These are phyloP conservation scores for Cercophora sp. DNA, from an alignment of 495 filamentous ascomycete species.

Conservation along the genomic window DNA sequence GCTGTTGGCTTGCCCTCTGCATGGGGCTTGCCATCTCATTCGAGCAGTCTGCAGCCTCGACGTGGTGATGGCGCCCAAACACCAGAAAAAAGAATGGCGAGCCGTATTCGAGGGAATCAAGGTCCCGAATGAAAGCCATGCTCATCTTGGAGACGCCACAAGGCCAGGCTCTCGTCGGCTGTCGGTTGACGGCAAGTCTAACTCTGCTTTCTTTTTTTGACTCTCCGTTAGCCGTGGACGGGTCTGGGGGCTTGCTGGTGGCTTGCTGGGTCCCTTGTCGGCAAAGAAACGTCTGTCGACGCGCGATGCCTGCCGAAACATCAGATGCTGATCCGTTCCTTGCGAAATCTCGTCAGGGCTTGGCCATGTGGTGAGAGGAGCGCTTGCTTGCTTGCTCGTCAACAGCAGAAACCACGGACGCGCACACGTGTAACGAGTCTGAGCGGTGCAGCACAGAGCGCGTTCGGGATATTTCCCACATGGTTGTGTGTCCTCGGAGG, in stretches of 20 bases:
- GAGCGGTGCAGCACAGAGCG: constrained; percentile 13
- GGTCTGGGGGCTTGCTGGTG: not conserved
- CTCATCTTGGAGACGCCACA: too few species aligned
- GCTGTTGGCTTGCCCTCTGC: constrained; percentile 4
- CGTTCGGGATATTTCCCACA: constrained; percentile 14
- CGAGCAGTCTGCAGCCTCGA: not conserved
- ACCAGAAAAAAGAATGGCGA: not conserved
- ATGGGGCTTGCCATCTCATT: constrained; percentile 11
- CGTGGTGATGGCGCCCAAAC: not conserved
- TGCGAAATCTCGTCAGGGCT: not conserved
- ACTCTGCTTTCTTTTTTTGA: not conserved
- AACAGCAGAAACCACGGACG: not conserved
- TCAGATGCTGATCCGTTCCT: not conserved
- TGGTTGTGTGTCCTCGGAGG: constrained; percentile 12
- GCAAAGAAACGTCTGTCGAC: not conserved
- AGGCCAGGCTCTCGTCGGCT: too few species aligned
- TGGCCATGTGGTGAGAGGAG: not conserved
- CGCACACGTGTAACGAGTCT: constrained; percentile 10
- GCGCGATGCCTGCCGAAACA: too few species aligned
- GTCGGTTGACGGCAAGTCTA: not conserved
- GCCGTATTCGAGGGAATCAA: not conserved
- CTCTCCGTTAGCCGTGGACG: not conserved
- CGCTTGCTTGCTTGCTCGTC: not conserved
- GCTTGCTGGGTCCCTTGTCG: not conserved
- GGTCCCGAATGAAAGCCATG: constrained; percentile 5